These are phyloP conservation scores for Saccharomycopsis capsularis DNA, from an alignment of 805 yeast species.

Conservation along the genomic window DNA sequence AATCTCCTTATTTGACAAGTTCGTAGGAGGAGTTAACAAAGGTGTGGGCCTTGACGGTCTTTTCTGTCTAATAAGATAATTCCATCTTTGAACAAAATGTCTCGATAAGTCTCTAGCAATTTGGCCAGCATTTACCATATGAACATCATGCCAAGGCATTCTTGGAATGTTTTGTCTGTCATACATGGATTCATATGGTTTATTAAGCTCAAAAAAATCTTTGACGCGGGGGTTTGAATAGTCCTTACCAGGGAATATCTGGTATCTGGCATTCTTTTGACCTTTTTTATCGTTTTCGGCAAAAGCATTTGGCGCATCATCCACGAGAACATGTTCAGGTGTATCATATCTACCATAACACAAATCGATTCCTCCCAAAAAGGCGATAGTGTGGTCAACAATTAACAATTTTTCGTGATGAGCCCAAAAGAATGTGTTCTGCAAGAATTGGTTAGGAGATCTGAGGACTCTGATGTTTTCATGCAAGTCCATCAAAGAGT, in stretches of 20 bases:
- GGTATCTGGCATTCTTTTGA: slow-evolving; percentile 37
- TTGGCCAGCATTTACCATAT: slow-evolving; percentile 91
- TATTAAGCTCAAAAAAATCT: slow-evolving; percentile 74
- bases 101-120: slow-evolving; percentile 88
- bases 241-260: slow-evolving; percentile 92
- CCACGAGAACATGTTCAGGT: slow-evolving; percentile 86
- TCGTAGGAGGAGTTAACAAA: slow-evolving; percentile 85
- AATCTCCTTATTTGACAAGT: slow-evolving; percentile 67
- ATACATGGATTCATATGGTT: slow-evolving; percentile 88
- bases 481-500: slow-evolving; percentile 78
- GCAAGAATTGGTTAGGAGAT: slow-evolving; percentile 91
- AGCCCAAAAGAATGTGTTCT: slow-evolving; percentile 96
- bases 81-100: slow-evolving; percentile 97
- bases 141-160: slow-evolving; percentile 99
- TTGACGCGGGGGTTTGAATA: slow-evolving; percentile 92
- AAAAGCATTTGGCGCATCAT: slow-evolving; percentile 47
- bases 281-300: slow-evolving; percentile 25
- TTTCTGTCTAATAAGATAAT: slow-evolving; percentile 84
- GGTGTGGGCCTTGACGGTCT: slow-evolving; percentile 94
- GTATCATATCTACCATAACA: slow-evolving; percentile 97
- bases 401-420: slow-evolving; percentile 93
- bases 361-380: slow-evolving; percentile 91
- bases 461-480: slow-evolving; percentile 84
- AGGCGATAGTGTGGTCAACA: slow-evolving; percentile 81
- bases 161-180: slow-evolving; percentile 76